Base-by-base conservation (phyloP, 1,284 basidiomycete genomes). In the Sanghuangporus sanghuang region DNA sequence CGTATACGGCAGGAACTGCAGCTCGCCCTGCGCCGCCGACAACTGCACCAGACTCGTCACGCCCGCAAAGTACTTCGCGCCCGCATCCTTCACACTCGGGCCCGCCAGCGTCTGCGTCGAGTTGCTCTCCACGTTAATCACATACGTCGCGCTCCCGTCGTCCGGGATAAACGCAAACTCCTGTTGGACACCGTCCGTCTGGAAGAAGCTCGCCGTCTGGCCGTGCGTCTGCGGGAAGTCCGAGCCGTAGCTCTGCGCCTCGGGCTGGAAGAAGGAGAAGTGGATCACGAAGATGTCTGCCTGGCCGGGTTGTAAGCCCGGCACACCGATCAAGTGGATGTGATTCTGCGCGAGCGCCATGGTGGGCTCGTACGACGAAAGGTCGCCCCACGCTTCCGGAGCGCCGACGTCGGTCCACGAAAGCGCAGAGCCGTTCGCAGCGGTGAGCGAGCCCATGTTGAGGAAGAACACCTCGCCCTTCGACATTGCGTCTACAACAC, bases 271-370 rank as follows among this genome's bases (percentile, higher is more conserved):
- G 78, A 80, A 91, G 11, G 88, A 84, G 75, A 85, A 95, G 76
- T 96, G 93, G 67, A 96, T 92, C 40, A 95, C 92, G 69, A 93
- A 96, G 64, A 95, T 88, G 65, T 87, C 77, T 3, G 86, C 88
- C 57, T 81, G 83, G 44, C 92, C 93, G 21, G 86, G 81, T 18
- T 82, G 66, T 5, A 84, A 79, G 40, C 78, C 81, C 6, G 91
- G 89, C 2, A 91, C 85, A 67, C 90, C 80, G 50, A 94, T 78
- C 82, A 93, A 94, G 71, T 90, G 85, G 38, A 92, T 77, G 70
- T 92, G 90, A 71, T 92, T 92, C 69, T 91, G 84, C 6, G 90
- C 90, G 39, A 92, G 77, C 0, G 85, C 90, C 85, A 92, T 87
- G 60, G 88, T 85, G 18, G 90, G 88, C 64, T 84, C 75, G 73